phyloP scores from a whole-genome alignment of 257 asterid species.

The Perilla frutescens region DNA sequence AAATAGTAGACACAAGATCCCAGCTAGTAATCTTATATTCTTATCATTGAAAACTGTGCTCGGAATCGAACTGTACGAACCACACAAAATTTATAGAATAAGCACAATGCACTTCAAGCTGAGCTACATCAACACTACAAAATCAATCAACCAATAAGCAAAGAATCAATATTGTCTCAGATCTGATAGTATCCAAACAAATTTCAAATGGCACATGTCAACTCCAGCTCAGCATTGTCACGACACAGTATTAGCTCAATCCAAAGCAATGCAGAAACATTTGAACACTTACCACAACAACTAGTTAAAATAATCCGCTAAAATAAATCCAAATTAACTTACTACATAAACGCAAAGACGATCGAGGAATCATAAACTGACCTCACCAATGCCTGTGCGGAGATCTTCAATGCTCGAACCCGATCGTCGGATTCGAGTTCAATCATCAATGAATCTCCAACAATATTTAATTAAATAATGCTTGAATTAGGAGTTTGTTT shows the following conservation, averaged over 20 bases:
- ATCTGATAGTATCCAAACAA: conserved; percentile 53
- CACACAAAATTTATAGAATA: conserved; percentile 18
- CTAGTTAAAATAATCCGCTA: conserved; percentile 17
- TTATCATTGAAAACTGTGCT: neutral
- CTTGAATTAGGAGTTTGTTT: neutral
- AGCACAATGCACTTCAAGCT: conserved; percentile 30
- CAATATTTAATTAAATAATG: neutral
- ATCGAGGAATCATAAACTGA: conserved; percentile 48
- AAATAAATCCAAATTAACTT: conserved; percentile 9
- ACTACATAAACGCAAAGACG: conserved; percentile 31
- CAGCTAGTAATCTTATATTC: conserved; percentile 11
- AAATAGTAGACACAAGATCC: conserved; percentile 20
- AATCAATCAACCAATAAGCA: conserved; percentile 25
- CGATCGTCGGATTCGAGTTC: conserved; percentile 54
- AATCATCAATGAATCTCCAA: conserved; percentile 7
- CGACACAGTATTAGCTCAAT: conserved; percentile 36
- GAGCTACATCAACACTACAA: conserved; percentile 21
- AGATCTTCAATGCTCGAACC: conserved; percentile 54
- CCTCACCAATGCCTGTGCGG: conserved; percentile 49
- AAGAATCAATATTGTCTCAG: conserved; percentile 43
- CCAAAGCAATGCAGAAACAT: conserved; percentile 24
- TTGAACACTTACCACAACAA: conserved; percentile 17
- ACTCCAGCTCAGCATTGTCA: conserved; percentile 34
- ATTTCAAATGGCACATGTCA: conserved; percentile 38
- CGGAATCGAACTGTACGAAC: conserved; percentile 19